Evolutionary conservation across 2,329 filamentous ascomycete genomes (phyloP), one percentile per base, ranked within the genome.

Genomic region (Colletotrichum simmondsii): DNA sequence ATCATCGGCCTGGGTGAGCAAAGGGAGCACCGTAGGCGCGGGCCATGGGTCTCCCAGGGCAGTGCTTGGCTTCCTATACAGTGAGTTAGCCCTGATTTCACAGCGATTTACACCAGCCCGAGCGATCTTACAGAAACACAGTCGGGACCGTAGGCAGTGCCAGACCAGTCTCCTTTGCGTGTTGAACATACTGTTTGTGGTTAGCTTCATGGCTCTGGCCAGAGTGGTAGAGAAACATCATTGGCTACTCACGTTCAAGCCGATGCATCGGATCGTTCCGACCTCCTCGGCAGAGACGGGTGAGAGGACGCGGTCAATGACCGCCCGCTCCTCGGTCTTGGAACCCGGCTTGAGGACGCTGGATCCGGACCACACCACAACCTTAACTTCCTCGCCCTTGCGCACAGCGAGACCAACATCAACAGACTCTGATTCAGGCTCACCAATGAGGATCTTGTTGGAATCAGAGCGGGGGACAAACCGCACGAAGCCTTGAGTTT

Each of bases 341-440:
- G 82, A 79, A 3, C 90, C 91, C 0, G 89, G 86, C 28, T 80
- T 82, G 58, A 92, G 80, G 2, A 91, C 87, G 2, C 91, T 92
- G 1, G 81, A 83, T 22, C 91, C 90, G 28, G 87, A 89, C 81
- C 89, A 92, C 7, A 90, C 83, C 53, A 84, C 83, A 58, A 90
- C 89, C 32, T 84, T 77, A 46, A 92, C 89, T 53, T 91, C 87
- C 73, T 89, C 82, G 46, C 88, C 88, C 58, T 88, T 85, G 74
- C 86, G 86, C 32, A 91, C 79, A 19, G 90, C 90, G 30, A 86
- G 78, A 57, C 90, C 90, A 57, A 92, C 87, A 76, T 92, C 90
- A 37, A 90, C 74, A 11, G 84, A 79, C 26, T 83, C 79, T 72
- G 89, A 85, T 42, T 85, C 80, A 2, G 90, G 90, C 76, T 92